Conservation (phyloP, 208 protist genomes). For the Entamoeba histolytica region DNA sequence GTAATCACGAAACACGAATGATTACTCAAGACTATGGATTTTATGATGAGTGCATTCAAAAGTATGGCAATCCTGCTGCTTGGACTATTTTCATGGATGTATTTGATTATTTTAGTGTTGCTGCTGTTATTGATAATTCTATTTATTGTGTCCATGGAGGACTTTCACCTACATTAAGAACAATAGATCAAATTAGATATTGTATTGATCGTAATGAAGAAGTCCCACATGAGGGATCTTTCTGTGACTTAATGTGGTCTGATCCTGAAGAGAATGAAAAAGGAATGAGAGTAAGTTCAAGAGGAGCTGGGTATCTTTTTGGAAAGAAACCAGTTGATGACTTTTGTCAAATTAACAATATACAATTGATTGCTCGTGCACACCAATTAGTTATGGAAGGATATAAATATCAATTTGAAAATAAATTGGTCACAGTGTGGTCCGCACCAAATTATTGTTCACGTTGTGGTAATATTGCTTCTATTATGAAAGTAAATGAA, state of each 20-base stretch:
- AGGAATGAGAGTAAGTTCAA: conserved; percentile 75
- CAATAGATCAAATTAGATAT: conserved; percentile 3
- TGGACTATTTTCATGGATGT: conserved; percentile 98
- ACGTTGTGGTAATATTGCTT: conserved; percentile 82
- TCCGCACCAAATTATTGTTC: conserved; percentile 81
- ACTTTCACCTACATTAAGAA: neutral
- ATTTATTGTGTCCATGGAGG: conserved; percentile 5
- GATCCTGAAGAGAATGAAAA: conserved; percentile 29
- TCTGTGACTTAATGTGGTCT: conserved; percentile 47
- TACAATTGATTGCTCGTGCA: conserved; percentile 27
- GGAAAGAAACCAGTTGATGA: conserved; percentile 71
- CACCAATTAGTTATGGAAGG: conserved; percentile 83
- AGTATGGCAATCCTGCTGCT: conserved; percentile 94
- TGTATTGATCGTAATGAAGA: conserved; percentile 5
- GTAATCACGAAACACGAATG: conserved; percentile 29
- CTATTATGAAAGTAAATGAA: conserved; percentile 62
- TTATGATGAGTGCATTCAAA: conserved; percentile 94
- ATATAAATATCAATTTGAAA: conserved; percentile 45
- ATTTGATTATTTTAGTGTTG: conserved; percentile 93
- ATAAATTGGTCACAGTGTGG: conserved; percentile 71
- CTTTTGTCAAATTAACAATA: conserved; percentile 8
- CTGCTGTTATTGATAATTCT: conserved; percentile 31
- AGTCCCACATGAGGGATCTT: conserved; percentile 48
- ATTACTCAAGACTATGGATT: conserved; percentile 79
- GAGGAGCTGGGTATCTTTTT: conserved; percentile 96